Percentiles rank a stretch among this genome's conserved stretches.
phyloP scores from a whole-genome alignment of 1,284 basidiomycete genomes.

The Golubevia pallescens region DNA sequence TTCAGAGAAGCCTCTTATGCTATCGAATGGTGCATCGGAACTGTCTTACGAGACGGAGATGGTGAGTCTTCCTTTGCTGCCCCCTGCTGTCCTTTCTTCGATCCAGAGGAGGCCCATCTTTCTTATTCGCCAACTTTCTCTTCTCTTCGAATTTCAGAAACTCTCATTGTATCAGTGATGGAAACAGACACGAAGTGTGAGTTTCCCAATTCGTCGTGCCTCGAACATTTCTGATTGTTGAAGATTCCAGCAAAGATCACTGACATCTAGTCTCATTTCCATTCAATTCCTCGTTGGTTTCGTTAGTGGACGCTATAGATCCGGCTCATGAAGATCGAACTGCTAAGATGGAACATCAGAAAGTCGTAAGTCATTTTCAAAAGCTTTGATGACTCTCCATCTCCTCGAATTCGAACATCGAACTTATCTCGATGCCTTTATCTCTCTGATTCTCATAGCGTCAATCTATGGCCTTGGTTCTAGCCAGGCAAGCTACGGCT shows the following conservation, averaged over 20 bases:
- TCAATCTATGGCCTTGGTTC: constrained; percentile 83
- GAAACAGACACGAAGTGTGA: constrained; percentile 88
- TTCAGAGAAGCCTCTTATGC: constrained; percentile 44
- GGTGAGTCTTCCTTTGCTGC: constrained; percentile 76
- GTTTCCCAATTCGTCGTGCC: too few species aligned
- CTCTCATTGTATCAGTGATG: constrained; percentile 75
- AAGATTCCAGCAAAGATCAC: too few species aligned
- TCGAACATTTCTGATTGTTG: too few species aligned
- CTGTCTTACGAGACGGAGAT: constrained; percentile 91
- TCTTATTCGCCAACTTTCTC: not conserved
- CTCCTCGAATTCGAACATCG: not conserved
- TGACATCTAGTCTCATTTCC: too few species aligned
- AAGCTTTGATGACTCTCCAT: not conserved
- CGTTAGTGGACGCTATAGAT: constrained; percentile 79
- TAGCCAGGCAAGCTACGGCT: constrained; percentile 81
- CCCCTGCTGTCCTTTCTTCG: too few species aligned
- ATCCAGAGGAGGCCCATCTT: not conserved
- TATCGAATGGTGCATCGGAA: constrained; percentile 77
- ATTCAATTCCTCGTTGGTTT: too few species aligned
- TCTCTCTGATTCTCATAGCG: constrained; percentile 68
- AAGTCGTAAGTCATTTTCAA: constrained; percentile 72
- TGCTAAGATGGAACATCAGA: constrained; percentile 80
- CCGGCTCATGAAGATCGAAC: constrained; percentile 71
- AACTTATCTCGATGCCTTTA: not conserved
- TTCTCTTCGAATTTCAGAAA: constrained; percentile 36